phyloP scores from a whole-genome alignment of 78 protist species.

The Pelomyxa schiedti region DNA sequence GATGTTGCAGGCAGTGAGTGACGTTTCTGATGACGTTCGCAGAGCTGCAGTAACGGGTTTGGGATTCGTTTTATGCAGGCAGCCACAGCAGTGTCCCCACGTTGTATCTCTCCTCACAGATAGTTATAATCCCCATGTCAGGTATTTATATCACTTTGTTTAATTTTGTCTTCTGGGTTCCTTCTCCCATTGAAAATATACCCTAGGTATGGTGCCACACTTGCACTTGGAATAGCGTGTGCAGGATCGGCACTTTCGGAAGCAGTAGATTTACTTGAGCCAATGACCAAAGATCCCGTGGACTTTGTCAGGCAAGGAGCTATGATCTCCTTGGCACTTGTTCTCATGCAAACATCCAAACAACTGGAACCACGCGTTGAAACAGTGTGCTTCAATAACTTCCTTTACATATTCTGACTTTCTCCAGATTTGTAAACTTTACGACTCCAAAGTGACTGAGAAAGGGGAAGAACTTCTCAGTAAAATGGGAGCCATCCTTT shows the following conservation, averaged over 20 bases:
- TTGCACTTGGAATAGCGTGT: conserved; percentile 95
- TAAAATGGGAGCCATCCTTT: conserved; percentile 94
- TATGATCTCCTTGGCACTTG: conserved; percentile 82
- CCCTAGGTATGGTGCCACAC: conserved; percentile 77
- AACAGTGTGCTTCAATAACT: not conserved
- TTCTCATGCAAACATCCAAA: conserved; percentile 75
- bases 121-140: conserved; percentile 94
- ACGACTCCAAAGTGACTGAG: conserved; percentile 44
- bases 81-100: conserved; percentile 79
- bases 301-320: conserved; percentile 96
- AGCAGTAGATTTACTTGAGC: conserved; percentile 68
- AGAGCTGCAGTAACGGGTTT: conserved; percentile 92
- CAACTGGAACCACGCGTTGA: conserved; percentile 19
- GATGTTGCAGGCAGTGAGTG: conserved; percentile 95
- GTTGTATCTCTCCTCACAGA: conserved; percentile 75
- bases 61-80: conserved; percentile 80
- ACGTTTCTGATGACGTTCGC: conserved; percentile 94
- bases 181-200: not conserved
- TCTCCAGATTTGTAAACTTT: conserved; percentile 19
- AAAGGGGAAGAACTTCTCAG: conserved; percentile 82
- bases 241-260: conserved; percentile 88
- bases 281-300: conserved; percentile 65
- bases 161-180: too few species aligned
- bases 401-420: conserved; percentile 15
- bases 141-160: too few species aligned